Conservation (phyloP, 805 yeast genomes). For the Ogataea pilisensis region DNA sequence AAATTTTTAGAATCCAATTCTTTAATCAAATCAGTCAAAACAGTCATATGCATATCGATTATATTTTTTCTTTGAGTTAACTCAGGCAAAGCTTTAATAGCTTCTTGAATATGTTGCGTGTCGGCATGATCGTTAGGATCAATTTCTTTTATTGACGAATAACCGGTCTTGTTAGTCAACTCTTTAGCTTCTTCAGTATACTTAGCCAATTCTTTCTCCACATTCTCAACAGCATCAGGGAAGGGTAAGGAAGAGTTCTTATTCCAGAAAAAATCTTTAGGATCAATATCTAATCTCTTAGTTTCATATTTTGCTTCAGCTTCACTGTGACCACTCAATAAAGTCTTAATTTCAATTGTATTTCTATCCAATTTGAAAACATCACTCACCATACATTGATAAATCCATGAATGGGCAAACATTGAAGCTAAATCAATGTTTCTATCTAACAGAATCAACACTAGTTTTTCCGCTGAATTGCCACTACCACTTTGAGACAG, state of each 20-base stretch:
- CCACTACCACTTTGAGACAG: conserved; percentile 5
- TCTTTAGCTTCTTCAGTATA: conserved; percentile 88
- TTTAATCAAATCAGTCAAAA: conserved; percentile 75
- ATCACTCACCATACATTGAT: conserved; percentile 94
- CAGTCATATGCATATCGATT: conserved; percentile 96
- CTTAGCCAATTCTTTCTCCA: conserved; percentile 73
- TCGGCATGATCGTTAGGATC: conserved; percentile 55
- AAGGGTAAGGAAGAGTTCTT: conserved; percentile 83
- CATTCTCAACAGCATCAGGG: conserved; percentile 98
- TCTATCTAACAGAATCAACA: conserved; percentile 79
- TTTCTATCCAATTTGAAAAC: conserved; percentile 80
- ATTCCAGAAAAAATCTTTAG: conserved; percentile 89
- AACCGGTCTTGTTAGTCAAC: conserved; percentile 71
- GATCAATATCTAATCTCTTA: conserved; percentile 82
- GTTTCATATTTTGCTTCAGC: conserved; percentile 33
- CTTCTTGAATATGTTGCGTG: conserved; percentile 71
- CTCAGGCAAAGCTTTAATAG: conserved; percentile 90
- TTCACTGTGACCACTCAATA: conserved; percentile 2
- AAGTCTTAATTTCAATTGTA: conserved; percentile 59
- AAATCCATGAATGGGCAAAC: conserved; percentile 97
- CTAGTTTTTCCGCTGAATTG: conserved; percentile 50
- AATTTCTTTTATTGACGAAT: conserved; percentile 69
- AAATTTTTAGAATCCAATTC: conserved; percentile 82
- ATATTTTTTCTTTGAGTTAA: conserved; percentile 81
- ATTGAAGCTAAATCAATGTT: conserved; percentile 86